These are phyloP conservation scores for Shiraia bambusicola DNA, from an alignment of 2,329 filamentous ascomycete genomes.

Conservation along the genomic window DNA sequence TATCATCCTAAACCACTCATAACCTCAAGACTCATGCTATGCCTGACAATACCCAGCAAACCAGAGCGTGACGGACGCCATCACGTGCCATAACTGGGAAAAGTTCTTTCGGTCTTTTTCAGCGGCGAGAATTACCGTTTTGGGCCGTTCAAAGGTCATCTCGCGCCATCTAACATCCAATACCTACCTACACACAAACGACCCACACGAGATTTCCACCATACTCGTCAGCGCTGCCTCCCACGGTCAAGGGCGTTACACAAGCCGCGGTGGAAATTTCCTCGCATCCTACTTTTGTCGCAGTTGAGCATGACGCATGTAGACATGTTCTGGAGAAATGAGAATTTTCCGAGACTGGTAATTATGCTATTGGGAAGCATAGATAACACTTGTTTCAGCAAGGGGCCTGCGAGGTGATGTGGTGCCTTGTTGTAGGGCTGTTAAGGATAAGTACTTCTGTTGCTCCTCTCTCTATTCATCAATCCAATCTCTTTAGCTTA, in stretches of 20 bases:
- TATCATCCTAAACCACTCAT: too few relatives aligned
- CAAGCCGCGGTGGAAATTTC: conserved; percentile 33
- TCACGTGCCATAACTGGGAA: conserved; percentile 2
- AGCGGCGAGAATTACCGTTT: conserved; percentile 35
- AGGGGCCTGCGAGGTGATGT: conserved; percentile 5
- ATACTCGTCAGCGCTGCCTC: conserved; percentile 16
- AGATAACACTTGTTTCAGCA: conserved; percentile 9
- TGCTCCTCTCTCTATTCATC: conserved; percentile 2
- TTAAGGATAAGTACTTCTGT: conserved; percentile 26
- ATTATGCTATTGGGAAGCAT: conserved; percentile 15
- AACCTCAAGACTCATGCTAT: too few relatives aligned
- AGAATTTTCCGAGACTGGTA: conserved; percentile 25
- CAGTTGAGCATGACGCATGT: conserved; percentile 13
- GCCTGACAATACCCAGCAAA: conserved; percentile 17
- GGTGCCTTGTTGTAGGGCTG: conserved; percentile 3
- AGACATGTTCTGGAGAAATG: conserved; percentile 21
- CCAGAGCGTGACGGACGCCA: too few relatives aligned
- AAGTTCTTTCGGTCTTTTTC: not conserved
- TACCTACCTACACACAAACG: conserved; percentile 11
- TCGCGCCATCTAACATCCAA: conserved; percentile 10
- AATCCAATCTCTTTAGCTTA: conserved; percentile 5
- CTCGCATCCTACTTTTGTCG: conserved; percentile 16
- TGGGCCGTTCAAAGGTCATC: conserved; percentile 10
- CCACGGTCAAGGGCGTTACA: conserved; percentile 21
- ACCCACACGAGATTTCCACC: conserved; percentile 13